Percentiles rank a stretch among this genome's conserved stretches.
phyloP scores from a whole-genome alignment of 176 grass and related monocot species.

The Zoysia japonica region DNA sequence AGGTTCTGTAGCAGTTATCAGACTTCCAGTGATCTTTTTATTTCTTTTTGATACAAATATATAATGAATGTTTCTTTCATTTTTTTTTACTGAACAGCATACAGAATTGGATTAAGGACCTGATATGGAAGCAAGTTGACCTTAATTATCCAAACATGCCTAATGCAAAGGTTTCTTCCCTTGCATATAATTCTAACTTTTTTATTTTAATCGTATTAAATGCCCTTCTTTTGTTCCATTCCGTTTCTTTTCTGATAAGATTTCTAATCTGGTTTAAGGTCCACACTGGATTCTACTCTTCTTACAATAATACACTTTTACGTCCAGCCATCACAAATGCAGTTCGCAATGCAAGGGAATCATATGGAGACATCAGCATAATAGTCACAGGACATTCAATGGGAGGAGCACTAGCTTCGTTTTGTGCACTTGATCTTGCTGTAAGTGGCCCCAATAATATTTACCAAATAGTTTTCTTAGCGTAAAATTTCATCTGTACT shows the following conservation, averaged over 20 bases:
- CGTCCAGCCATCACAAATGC: slow-evolving; percentile 51
- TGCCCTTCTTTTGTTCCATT: background rate
- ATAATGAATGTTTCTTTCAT: slow-evolving; percentile 16
- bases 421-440: slow-evolving; percentile 68
- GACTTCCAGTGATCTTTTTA: background rate
- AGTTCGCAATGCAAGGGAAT: slow-evolving; percentile 46
- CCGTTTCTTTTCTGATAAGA: background rate
- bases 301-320: slow-evolving; percentile 64
- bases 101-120: slow-evolving; percentile 81
- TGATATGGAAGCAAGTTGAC: slow-evolving; percentile 84
- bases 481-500: background rate
- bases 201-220: background rate
- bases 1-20: slow-evolving; percentile 50
- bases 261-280: slow-evolving; percentile 48
- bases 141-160: slow-evolving; percentile 66
- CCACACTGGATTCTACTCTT: slow-evolving; percentile 66
- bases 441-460: slow-evolving; percentile 37
- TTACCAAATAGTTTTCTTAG: background rate
- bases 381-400: slow-evolving; percentile 74
- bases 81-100: slow-evolving; percentile 40
- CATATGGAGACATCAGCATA: slow-evolving; percentile 39
- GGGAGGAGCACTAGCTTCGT: slow-evolving; percentile 70
- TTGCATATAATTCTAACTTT: background rate
- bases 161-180: slow-evolving; percentile 47
- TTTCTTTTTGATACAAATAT: background rate